Base-by-base conservation (phyloP, 345 rosid genomes). In the Cardiospermum halicacabum region DNA sequence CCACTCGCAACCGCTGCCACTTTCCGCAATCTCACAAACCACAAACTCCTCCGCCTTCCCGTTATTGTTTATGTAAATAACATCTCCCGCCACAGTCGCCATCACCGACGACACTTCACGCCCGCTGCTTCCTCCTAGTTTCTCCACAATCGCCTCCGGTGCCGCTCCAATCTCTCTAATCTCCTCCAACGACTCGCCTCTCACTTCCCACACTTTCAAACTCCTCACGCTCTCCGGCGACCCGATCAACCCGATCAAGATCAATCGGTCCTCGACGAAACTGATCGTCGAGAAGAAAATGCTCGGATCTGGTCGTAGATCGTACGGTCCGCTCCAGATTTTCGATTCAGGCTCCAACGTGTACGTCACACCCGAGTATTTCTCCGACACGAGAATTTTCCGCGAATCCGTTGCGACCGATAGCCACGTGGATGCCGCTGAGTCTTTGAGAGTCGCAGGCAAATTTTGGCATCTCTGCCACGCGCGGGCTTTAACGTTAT, bases 401-500 rank as follows among this genome's bases (percentile, higher is more conserved):
- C 60, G 63, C 15, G 61, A 37, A 24, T 39, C 62, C 21, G 50
- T 80, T 3, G 96, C 85, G 3, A 72, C 74, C 2, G 96, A 89
- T 3, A 92, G 73, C 88, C 91, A 83, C 42, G 75, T 72, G 57
- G 98, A 32, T 7, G 93, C 73, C 1, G 88, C 80, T 5, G 87
- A 83, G 75, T 66, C 85, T 50, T 37, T 76, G 42, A 87, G 77
- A 7, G 27, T 34, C 0, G 66, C 57, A 3, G 96, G 98, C 93
- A 92, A 83, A 58, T 77, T 74, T 25, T 78, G 76, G 65, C 85
- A 82, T 18, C 62, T 36, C 47, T 69, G 75, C 98, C 98, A 92
- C 32, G 15, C 11, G 19, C 75, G 66, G 13, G 76, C 45, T 34
- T 68, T 72, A 18, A 83, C 19, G 74, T 85, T 77, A 19, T 75